These are phyloP conservation scores for Coemansia sp. DNA, from an alignment of 192 early-diverging fungal species.

Conservation along the genomic window DNA sequence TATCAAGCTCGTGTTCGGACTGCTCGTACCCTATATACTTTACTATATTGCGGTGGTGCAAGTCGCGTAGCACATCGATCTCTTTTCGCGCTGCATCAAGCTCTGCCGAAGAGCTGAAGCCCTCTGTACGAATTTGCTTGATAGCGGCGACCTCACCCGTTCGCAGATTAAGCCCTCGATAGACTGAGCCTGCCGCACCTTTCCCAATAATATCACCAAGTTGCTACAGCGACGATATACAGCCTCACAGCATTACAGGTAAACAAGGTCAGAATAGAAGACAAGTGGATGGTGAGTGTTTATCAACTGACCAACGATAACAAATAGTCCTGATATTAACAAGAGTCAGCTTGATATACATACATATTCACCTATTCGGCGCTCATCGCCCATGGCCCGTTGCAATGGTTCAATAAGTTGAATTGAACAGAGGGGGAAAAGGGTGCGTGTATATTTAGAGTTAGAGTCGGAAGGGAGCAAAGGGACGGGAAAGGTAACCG, in stretches of 20 bases:
- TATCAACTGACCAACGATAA: background rate
- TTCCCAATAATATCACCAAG: conserved; percentile 74
- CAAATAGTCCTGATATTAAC: background rate
- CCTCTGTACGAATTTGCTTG: conserved; percentile 65
- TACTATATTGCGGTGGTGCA: conserved; percentile 69
- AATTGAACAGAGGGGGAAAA: background rate
- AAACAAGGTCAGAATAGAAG: background rate
- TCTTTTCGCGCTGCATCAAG: conserved; percentile 68
- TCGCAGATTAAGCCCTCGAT: conserved; percentile 63
- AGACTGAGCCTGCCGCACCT: conserved; percentile 72
- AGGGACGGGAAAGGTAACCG: background rate
- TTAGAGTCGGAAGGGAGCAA: background rate
- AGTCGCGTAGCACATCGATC: conserved; percentile 78
- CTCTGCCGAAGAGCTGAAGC: conserved; percentile 61
- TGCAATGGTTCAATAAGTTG: background rate
- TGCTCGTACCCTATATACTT: conserved; percentile 76
- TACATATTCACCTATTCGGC: conserved; percentile 55
- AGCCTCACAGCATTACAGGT: background rate
- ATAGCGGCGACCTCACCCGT: conserved; percentile 71
- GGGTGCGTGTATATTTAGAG: background rate
- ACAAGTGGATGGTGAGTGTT: background rate
- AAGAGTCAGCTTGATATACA: conserved; percentile 6
- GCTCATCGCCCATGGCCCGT: conserved; percentile 33
- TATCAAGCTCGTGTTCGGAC: conserved; percentile 68
- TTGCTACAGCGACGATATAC: conserved; percentile 39